Conservation (phyloP, 805 yeast genomes). For the Pichia scutulata region DNA sequence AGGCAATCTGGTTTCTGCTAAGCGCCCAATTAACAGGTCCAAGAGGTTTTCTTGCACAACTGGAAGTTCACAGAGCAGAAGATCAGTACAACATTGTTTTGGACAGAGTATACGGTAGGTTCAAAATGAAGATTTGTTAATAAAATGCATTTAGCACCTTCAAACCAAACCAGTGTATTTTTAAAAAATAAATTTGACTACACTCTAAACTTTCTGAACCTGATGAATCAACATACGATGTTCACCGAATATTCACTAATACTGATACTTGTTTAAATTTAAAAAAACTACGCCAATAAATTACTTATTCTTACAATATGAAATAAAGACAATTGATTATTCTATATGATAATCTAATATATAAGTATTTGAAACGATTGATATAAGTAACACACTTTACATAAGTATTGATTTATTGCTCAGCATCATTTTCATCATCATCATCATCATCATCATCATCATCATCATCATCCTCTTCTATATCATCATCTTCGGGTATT, state of each 20-base stretch:
- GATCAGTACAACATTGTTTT: too few relatives aligned
- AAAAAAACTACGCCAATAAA: not conserved
- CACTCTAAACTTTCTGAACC: too few relatives aligned
- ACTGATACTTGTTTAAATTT: not conserved
- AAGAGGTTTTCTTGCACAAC: too few relatives aligned
- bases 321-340: not conserved
- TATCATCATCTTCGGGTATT: slow-evolving; percentile 32
- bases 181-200: too few relatives aligned
- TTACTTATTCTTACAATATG: not conserved
- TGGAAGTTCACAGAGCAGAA: too few relatives aligned
- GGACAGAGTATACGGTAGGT: too few relatives aligned
- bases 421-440: not conserved
- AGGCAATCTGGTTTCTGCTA: slow-evolving; percentile 1
- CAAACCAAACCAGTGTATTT: too few relatives aligned
- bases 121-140: too few relatives aligned
- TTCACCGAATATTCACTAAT: too few relatives aligned
- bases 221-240: too few relatives aligned
- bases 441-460: slow-evolving; percentile 13
- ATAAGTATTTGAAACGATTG: not conserved
- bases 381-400: not conserved
- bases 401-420: not conserved
- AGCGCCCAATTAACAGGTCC: not conserved
- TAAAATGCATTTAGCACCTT: too few relatives aligned
- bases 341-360: not conserved
- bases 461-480: slow-evolving; percentile 22